Evolutionary conservation across 2,329 filamentous ascomycete species (phyloP).

Genomic region (Diaporthe velutina): DNA sequence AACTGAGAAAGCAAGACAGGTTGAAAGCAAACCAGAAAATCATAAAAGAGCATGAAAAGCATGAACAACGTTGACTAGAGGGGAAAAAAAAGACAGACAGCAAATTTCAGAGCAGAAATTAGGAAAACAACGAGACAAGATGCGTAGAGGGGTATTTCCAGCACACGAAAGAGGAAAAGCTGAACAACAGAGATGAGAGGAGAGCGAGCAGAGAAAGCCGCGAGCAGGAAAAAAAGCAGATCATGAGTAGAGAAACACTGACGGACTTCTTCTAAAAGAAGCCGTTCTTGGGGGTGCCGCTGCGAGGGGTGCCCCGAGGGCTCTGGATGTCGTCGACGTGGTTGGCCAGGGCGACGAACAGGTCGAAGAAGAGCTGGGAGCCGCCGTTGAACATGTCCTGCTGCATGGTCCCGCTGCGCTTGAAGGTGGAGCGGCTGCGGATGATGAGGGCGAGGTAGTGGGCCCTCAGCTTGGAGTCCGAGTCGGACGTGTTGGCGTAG

Average conservation of each 20-base stretch:
- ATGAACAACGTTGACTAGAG: slow-evolving; percentile 13
- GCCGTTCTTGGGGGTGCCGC: slow-evolving; percentile 45
- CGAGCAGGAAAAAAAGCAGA: neutral
- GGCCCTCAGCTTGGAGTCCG: slow-evolving; percentile 88
- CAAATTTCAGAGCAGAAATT: neutral
- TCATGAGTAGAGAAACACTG: neutral
- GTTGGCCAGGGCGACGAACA: slow-evolving; percentile 93
- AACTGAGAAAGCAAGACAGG: slow-evolving; percentile 24
- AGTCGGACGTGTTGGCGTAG: slow-evolving; percentile 89
- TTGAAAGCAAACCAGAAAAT: neutral
- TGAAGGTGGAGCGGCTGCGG: slow-evolving; percentile 87
- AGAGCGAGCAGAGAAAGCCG: neutral
- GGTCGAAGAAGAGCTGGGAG: slow-evolving; percentile 87
- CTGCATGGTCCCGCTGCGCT: slow-evolving; percentile 95
- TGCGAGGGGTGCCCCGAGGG: slow-evolving; percentile 62
- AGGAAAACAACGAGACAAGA: neutral
- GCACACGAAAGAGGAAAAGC: neutral
- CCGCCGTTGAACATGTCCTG: slow-evolving; percentile 92
- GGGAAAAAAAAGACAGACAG: neutral
- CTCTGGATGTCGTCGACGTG: slow-evolving; percentile 81
- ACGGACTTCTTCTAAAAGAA: slow-evolving; percentile 9
- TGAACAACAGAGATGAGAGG: slow-evolving; percentile 22
- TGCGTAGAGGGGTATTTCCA: slow-evolving; percentile 30
- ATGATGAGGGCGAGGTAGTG: slow-evolving; percentile 96
- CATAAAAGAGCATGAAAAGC: slow-evolving; percentile 3